Conservation (phyloP, 1,284 basidiomycete genomes). For the Anthracocystis walkeri region DNA sequence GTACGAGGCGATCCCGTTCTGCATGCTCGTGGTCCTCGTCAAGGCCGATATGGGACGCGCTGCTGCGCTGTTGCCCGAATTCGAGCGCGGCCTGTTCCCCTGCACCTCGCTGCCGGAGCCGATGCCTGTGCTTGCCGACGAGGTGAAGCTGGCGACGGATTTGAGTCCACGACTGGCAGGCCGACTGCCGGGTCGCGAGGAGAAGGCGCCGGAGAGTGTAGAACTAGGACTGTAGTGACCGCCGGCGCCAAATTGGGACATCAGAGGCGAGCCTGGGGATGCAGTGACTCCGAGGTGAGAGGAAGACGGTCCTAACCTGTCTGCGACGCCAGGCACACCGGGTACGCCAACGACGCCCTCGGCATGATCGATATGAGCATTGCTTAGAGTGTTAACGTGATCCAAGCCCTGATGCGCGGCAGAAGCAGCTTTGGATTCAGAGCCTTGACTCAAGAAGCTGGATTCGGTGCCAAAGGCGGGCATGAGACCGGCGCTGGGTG, state of each 20-base stretch:
- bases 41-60: constrained; percentile 37
- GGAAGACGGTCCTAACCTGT: constrained; percentile 21
- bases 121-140: constrained; percentile 35
- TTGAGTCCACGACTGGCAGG: constrained; percentile 52
- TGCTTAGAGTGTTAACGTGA: constrained; percentile 3
- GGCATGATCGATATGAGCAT: constrained; percentile 11
- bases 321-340: constrained; percentile 22
- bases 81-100: constrained; percentile 32
- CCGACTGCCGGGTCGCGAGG: constrained; percentile 49
- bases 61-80: constrained; percentile 26
- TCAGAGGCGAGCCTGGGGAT: constrained; percentile 39
- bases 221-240: constrained; percentile 51
- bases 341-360: constrained; percentile 27
- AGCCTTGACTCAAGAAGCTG: constrained; percentile 10
- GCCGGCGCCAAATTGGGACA: constrained; percentile 23
- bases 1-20: constrained; percentile 35
- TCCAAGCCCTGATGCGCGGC: neutral
- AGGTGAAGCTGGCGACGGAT: constrained; percentile 56
- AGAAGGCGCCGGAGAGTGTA: constrained; percentile 51
- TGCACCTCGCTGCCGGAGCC: constrained; percentile 26
- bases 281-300: constrained; percentile 35
- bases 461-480: constrained; percentile 47
- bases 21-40: constrained; percentile 49
- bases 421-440: constrained; percentile 3
- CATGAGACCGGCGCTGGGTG: constrained; percentile 27